Evolutionary conservation across 139 green algal genomes (phyloP), one percentile per base, ranked within the genome.

Genomic region (Chlamydomonas asymmetrica): DNA sequence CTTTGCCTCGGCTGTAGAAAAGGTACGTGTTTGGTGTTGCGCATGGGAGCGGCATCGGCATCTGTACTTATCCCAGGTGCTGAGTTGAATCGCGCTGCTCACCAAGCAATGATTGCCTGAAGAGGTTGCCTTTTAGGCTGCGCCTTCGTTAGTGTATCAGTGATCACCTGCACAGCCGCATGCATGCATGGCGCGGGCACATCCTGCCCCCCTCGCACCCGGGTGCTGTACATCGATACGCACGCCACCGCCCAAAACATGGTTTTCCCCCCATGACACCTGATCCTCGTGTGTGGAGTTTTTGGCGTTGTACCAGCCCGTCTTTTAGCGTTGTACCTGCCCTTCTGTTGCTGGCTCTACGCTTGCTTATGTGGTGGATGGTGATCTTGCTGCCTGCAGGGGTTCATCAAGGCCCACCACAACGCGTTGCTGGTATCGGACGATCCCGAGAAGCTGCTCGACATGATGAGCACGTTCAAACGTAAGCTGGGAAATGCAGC

Each of bases 1-100:
- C 61, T 84, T 95, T n/a, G 71, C 89, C 31, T 78, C 92, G 27
- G 76, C 66, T 22, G 85, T 91, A 0, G 18, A 76, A 32, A 71
- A 93, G 86, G 88, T 90, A 45, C 0, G 78, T 8, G 5, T 4
- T 63, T 31, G 22, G 43, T 7, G 7, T 6, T 3, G 7, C 13
- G 13, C 4, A 20, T 25, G 16, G 3, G 16, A 32, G 8, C 2
- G 3, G 5, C n/a, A 16, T 56, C 48, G 16, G 48, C 16, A 16
- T 20, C 16, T 20, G 16, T 56, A 16, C 16, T 56, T 56, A 20
- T 27, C 48, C 48, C 16, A 20, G 48, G 48, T 56, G 48, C 48
- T 20, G 16, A 27, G 48, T 20, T 56, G 48, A 20, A 16, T 20
- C 20, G 48, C 48, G 16, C 20, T 56, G 48, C 16, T 20, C 48